Base-by-base conservation (phyloP, 805 yeast species). In the Candida ascalaphidarum region DNA sequence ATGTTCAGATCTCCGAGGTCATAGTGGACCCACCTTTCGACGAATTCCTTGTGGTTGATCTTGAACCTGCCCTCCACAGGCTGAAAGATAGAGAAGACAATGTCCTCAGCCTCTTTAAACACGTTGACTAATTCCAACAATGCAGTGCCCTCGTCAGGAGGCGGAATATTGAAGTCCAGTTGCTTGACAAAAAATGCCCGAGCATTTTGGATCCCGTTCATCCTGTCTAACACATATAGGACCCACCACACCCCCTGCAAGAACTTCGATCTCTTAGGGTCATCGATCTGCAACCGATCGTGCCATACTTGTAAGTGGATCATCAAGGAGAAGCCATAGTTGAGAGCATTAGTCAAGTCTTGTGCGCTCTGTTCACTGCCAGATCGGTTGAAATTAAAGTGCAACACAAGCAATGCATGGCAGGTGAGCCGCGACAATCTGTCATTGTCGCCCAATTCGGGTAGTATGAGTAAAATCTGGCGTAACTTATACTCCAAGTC, bases 351-450 rank as follows among this genome's bases (percentile, higher is more conserved):
- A 3, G 40, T 32, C 23, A 46, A 31, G 25, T 48, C 51, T 16
- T 41, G 40, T 14, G 43, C 36, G 28, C 45, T 39, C 29, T 40
- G 45, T 25, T 46, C 51, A 23, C 37, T 41, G 8, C 52, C 52
- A 26, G 30, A 33, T 26, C 38, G 39, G 31, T 41, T 43, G 28
- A 35, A 40, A 21, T 35, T 37, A 26, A 39, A 44, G 29, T 39
- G 37, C 4, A 41, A 31, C 10, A 40, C 30, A 13, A 48, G 33
- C 13, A 47, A 33, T 13, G 44, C 39, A 34, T 36, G 47, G 10
- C 44, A 37, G 14, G 37, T 29, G 14, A 48, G 31, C 10, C 46
- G 22, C 2, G 41, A 25, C 11, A 48, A 34, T 22, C 40, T 40
- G 12, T 44, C 48, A 3, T 43, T 33, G 30, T 46, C 50, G 4